Conservation (phyloP, 257 asterid genomes). For the Ilex aquifolium region DNA sequence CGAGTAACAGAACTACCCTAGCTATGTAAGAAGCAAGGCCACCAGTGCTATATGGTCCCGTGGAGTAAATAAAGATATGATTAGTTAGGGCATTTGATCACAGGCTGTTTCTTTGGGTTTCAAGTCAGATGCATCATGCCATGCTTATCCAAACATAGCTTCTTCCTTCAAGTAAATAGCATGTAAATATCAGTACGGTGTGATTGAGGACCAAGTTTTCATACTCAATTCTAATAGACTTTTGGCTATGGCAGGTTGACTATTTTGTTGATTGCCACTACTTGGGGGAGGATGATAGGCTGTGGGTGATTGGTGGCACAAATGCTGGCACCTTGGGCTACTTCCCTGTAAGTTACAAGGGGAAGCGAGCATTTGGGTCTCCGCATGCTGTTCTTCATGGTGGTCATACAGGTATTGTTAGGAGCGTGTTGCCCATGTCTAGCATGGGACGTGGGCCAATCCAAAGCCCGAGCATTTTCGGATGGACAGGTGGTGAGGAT, state of each 20-base stretch:
- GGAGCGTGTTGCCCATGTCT: constrained; percentile 66
- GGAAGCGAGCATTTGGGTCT: constrained; percentile 32
- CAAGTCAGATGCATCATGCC: too few relatives aligned
- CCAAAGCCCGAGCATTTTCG: constrained; percentile 42
- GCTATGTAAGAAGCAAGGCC: too few relatives aligned
- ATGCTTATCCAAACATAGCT: too few relatives aligned
- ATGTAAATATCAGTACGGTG: too few relatives aligned
- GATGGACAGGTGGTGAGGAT: constrained; percentile 97
- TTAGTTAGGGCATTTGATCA: too few relatives aligned
- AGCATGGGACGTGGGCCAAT: constrained; percentile 24
- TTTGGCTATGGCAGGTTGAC: constrained; percentile 52
- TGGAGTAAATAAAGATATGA: too few relatives aligned
- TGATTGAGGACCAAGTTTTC: too few relatives aligned
- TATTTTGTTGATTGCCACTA: constrained; percentile 86
- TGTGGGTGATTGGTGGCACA: constrained; percentile 86
- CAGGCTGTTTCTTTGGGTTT: too few relatives aligned
- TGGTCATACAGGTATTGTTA: constrained; percentile 69
- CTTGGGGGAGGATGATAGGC: constrained; percentile 56
- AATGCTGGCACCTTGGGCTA: constrained; percentile 72
- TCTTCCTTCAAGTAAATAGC: too few relatives aligned
- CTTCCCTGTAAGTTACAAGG: constrained; percentile 50
- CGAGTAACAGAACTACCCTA: too few relatives aligned
- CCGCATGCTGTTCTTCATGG: constrained; percentile 80
- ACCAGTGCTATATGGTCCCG: too few relatives aligned
- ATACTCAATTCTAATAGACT: not conserved